Evolutionary conservation across 176 grass and related monocot genomes (phyloP).

Genomic region (Triticum dicoccoides): DNA sequence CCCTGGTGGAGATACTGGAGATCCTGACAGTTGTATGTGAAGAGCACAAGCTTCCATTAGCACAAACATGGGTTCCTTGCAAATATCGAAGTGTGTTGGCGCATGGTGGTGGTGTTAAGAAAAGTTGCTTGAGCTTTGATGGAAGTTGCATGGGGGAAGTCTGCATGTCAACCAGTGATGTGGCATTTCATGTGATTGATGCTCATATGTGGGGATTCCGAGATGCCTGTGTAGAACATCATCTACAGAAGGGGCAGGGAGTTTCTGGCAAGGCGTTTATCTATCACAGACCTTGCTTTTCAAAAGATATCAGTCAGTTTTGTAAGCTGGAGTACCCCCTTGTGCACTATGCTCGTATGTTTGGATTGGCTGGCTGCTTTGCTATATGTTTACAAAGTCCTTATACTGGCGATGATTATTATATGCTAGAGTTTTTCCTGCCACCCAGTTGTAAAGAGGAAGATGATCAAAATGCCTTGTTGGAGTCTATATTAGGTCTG

Average conservation of each 20-base stretch:
- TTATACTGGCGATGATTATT: conserved; percentile 85
- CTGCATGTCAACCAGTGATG: conserved; percentile 96
- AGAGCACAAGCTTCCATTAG: conserved; percentile 80
- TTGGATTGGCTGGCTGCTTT: conserved; percentile 68
- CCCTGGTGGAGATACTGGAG: conserved; percentile 88
- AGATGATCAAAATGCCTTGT: conserved; percentile 57
- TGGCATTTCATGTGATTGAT: conserved; percentile 84
- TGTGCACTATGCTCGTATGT: conserved; percentile 93
- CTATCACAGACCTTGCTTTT: conserved; percentile 64
- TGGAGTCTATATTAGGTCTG: conserved; percentile 61
- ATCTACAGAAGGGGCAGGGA: conserved; percentile 92
- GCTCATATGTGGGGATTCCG: conserved; percentile 83
- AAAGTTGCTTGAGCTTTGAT: conserved; percentile 89
- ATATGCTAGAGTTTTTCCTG: conserved; percentile 93
- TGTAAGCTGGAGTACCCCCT: conserved; percentile 83
- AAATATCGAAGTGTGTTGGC: conserved; percentile 73
- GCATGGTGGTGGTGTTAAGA: conserved; percentile 79
- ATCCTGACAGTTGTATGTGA: conserved; percentile 79
- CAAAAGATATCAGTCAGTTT: conserved; percentile 63
- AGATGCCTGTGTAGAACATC: conserved; percentile 97
- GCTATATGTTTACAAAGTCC: conserved; percentile 80
- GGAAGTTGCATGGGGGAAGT: conserved; percentile 80
- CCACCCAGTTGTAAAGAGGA: conserved; percentile 55
- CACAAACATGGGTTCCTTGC: conserved; percentile 97
- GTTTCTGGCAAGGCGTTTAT: conserved; percentile 74